Evolutionary conservation across 371 early-diverging fungal species (phyloP).

Genomic region (Rhizomucor pusillus): DNA sequence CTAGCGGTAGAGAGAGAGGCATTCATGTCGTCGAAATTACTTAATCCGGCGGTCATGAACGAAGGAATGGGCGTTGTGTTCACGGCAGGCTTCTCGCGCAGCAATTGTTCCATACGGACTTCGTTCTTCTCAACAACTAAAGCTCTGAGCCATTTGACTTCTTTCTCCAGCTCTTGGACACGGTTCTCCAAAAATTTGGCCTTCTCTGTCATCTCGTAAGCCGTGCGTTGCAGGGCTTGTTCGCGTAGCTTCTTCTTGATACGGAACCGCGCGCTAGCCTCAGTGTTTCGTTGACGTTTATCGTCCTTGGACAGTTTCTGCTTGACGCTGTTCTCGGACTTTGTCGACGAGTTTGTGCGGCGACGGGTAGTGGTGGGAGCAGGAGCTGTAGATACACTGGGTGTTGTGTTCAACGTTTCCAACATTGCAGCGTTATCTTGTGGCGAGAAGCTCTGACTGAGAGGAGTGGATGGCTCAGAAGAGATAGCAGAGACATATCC

Average conservation of each 20-base stretch:
- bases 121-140: conserved; percentile 79
- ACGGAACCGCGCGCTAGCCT: conserved; percentile 95
- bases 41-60: too few species aligned
- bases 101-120: conserved; percentile 19
- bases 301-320: conserved; percentile 59
- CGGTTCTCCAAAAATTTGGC: conserved; percentile 68
- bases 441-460: too few species aligned
- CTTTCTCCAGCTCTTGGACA: conserved; percentile 81
- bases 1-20: too few species aligned
- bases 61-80: neutral
- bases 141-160: conserved; percentile 86
- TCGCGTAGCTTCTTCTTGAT: conserved; percentile 90
- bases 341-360: too few species aligned
- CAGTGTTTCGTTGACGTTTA: conserved; percentile 91
- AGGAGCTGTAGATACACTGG: too few species aligned
- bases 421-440: too few species aligned
- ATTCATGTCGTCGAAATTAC: too few species aligned
- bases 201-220: conserved; percentile 79
- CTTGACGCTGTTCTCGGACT: too few species aligned
- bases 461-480: too few species aligned
- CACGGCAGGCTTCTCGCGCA: conserved; percentile 22
- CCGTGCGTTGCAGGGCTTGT: conserved; percentile 79
- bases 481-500: too few species aligned
- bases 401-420: too few species aligned
- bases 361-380: too few species aligned